A percentile compares a stretch with the other conserved stretches of the same genome.
These are phyloP conservation scores for Dryadomyces quercivorus DNA, from an alignment of 2,329 filamentous ascomycete genomes.

Conservation along the genomic window DNA sequence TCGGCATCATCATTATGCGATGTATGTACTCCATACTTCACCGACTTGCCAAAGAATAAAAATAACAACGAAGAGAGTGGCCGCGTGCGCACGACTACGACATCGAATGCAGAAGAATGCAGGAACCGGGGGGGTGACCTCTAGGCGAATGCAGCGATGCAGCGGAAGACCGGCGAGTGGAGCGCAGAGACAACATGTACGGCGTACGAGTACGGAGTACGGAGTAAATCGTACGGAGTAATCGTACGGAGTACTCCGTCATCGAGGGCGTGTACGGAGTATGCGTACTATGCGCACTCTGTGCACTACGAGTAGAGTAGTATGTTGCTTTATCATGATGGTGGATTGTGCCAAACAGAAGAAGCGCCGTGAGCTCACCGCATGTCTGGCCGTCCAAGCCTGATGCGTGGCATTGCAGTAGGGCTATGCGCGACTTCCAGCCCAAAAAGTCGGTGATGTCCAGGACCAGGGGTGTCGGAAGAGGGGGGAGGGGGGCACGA, in stretches of 20 bases:
- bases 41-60: not conserved
- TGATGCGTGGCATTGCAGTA: not conserved
- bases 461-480: not conserved
- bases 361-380: not conserved
- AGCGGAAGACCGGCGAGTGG: not conserved
- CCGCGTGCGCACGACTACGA: not conserved
- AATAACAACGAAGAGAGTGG: not conserved
- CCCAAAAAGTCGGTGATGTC: not conserved
- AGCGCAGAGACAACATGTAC: not conserved
- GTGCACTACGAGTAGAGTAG: too few species aligned
- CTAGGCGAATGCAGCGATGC: not conserved
- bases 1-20: not conserved
- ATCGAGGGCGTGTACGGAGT: too few species aligned
- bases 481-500: not conserved
- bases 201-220: not conserved
- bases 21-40: not conserved
- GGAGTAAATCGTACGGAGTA: not conserved
- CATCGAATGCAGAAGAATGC: not conserved
- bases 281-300: too few species aligned
- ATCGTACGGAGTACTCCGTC: too few species aligned
- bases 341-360: not conserved
- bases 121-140: not conserved
- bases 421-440: not conserved
- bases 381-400: not conserved
- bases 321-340: not conserved